A percentile compares a stretch with the other conserved stretches of the same genome.
Evolutionary conservation across 108 stramenopile genomes (phyloP).

Genomic region (Stephanodiscus triporus): DNA sequence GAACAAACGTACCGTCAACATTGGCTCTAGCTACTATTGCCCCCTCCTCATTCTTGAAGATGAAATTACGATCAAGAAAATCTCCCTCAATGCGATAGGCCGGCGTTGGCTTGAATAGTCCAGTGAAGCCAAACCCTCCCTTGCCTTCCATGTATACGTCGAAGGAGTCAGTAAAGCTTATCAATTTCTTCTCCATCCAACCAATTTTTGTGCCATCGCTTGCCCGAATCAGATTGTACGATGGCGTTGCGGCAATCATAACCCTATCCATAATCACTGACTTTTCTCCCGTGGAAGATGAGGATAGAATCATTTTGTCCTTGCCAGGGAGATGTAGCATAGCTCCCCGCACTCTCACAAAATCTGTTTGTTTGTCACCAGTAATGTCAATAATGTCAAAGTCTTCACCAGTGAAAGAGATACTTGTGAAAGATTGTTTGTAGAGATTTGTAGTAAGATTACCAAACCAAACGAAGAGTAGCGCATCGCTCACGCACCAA

Average conservation of each 20-base stretch:
- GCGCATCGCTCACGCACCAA: not conserved
- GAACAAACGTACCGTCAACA: slow-evolving; percentile 38
- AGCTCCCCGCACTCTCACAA: slow-evolving; percentile 66
- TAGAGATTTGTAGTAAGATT: not conserved
- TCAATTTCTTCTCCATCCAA: slow-evolving; percentile 73
- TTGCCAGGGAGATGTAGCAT: slow-evolving; percentile 83
- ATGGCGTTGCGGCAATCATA: slow-evolving; percentile 62
- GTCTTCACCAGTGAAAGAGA: slow-evolving; percentile 79
- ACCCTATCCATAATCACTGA: slow-evolving; percentile 65
- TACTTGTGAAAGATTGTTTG: not conserved
- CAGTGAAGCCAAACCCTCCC: slow-evolving; percentile 56
- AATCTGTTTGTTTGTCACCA: slow-evolving; percentile 28
- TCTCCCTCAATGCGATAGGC: slow-evolving; percentile 71
- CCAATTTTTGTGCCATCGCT: slow-evolving; percentile 62
- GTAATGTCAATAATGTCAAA: slow-evolving; percentile 65
- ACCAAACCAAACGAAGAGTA: not conserved
- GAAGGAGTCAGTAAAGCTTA: slow-evolving; percentile 75
- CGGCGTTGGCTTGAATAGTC: slow-evolving; percentile 65
- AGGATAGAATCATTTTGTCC: slow-evolving; percentile 66
- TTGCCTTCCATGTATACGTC: slow-evolving; percentile 70
- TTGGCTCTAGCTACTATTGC: slow-evolving; percentile 67
- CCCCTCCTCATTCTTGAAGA: slow-evolving; percentile 62
- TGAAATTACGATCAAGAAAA: slow-evolving; percentile 77
- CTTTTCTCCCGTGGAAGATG: slow-evolving; percentile 20
- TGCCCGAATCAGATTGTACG: slow-evolving; percentile 69